Evolutionary conservation across 371 early-diverging fungal genomes (phyloP), one percentile per base, ranked within the genome.

Genomic region (Mortierella sp.): DNA sequence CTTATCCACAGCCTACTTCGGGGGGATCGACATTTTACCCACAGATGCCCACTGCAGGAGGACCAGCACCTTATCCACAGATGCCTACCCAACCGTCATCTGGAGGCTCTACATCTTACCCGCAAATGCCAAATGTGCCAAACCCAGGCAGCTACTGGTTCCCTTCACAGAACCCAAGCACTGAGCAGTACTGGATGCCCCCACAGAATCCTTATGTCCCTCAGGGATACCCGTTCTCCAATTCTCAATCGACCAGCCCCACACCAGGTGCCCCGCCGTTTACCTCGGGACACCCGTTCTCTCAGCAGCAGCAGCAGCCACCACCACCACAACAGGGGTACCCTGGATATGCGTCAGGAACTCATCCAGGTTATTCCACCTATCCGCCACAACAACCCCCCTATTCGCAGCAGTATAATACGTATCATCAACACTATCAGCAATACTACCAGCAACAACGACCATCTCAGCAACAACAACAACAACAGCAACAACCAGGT

Each of bases 401-500:
- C 34, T 43, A 43, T 43, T 16, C 45, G 7, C 54, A 53, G 34
- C 31, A 53, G 2, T 19, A 34, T 34, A 4, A 34, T 34, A 13
- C 34, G n/a, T 26, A 54, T 30, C 53, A 26, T 31, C 45, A n/a
- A 21, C 30, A 60, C 49, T 54, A 58, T 6, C 67, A 67, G n/a
- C 19, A 34, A 0, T 42, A 61, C 9, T 50, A 39, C 7, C 68
- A 61, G 0, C 21, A 18, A 2, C 12, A 42, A 16, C n/a, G 39
- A 4, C 68, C n/a, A n/a, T n/a, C n/a, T n/a, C 56, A 39, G 9
- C 68, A 61, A 0, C 21, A 18, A 2, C 12, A 42, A 16, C n/a
- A 45, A 4, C 68, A 61, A 19, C 61, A 58, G 24, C 48, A 54
- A n/a, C n/a, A n/a, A n/a, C n/a, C n/a, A n/a, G n/a, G n/a, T n/a